phyloP scores from a whole-genome alignment of 2,329 filamentous ascomycete genomes.

The Hypoxylon rubiginosum region DNA sequence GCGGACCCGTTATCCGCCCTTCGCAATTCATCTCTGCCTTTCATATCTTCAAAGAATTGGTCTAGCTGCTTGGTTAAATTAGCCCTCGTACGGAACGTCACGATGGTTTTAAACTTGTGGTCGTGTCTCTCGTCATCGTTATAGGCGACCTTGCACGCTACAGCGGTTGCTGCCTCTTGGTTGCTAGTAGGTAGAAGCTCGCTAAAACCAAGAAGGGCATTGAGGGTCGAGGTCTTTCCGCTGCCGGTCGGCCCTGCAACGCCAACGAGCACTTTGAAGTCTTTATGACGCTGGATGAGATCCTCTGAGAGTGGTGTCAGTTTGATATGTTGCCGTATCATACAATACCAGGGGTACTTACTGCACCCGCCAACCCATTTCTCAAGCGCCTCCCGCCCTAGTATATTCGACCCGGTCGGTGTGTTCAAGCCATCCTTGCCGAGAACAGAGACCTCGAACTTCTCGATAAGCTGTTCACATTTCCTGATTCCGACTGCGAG shows the following conservation, averaged over 20 bases:
- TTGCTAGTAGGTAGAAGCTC: constrained; percentile 52
- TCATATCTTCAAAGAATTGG: too few species aligned
- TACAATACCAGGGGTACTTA: constrained; percentile 8
- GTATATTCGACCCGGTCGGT: neutral
- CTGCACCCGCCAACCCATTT: constrained; percentile 6
- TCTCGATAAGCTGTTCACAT: constrained; percentile 1
- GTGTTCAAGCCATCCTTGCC: neutral
- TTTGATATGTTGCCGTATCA: constrained; percentile 7
- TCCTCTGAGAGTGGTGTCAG: constrained; percentile 20
- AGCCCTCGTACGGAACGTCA: too few species aligned
- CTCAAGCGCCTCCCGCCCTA: neutral
- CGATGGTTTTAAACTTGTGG: too few species aligned
- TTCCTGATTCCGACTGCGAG: neutral
- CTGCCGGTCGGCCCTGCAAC: constrained; percentile 47
- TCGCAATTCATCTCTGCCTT: too few species aligned
- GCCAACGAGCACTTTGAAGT: constrained; percentile 43
- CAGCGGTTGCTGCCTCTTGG: too few species aligned
- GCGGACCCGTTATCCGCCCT: too few species aligned
- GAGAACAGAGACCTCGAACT: neutral
- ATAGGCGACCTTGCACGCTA: too few species aligned
- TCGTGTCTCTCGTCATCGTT: too few species aligned
- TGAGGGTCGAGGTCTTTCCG: constrained; percentile 48
- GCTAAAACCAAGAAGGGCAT: constrained; percentile 40
- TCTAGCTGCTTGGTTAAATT: too few species aligned
- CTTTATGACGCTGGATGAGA: constrained; percentile 1